Percentiles rank a stretch among this genome's conserved stretches.
Conservation (phyloP, 148 eudicot species). For the Spergularia bocconei region DNA sequence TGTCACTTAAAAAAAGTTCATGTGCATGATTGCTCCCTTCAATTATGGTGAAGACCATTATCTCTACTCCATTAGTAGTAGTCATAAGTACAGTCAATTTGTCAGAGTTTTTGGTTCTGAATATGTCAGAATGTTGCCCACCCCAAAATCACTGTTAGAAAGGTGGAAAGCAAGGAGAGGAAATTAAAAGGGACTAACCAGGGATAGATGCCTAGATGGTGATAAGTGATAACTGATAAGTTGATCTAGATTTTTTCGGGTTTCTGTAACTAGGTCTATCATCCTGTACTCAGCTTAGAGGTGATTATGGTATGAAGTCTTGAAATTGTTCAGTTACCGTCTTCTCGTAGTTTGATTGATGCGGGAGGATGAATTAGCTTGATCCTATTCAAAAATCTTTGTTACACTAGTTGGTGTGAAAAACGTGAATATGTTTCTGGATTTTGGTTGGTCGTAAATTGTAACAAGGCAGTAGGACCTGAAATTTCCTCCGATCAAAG, state of each 20-base stretch:
- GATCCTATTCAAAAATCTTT: no score
- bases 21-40: constrained; percentile 28
- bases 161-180: constrained; percentile 8
- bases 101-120: constrained; percentile 14
- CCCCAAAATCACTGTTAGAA: background rate
- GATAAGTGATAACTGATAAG: background rate
- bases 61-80: constrained; percentile 16
- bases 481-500: background rate
- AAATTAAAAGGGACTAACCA: background rate
- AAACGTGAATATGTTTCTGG: no score
- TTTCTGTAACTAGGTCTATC: no score
- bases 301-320: no score
- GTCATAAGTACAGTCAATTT: constrained; percentile 3
- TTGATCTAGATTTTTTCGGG: background rate
- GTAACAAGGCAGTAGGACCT: background rate
- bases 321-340: no score
- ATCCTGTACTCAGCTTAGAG: no score
- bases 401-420: no score
- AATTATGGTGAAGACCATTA: constrained; percentile 39
- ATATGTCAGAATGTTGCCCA: constrained; percentile 19
- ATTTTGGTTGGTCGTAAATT: no score
- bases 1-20: constrained; percentile 26
- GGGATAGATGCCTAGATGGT: background rate
- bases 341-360: no score
- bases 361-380: no score